Evolutionary conservation across 805 yeast species (phyloP).

Genomic region (Candida ulmi): DNA sequence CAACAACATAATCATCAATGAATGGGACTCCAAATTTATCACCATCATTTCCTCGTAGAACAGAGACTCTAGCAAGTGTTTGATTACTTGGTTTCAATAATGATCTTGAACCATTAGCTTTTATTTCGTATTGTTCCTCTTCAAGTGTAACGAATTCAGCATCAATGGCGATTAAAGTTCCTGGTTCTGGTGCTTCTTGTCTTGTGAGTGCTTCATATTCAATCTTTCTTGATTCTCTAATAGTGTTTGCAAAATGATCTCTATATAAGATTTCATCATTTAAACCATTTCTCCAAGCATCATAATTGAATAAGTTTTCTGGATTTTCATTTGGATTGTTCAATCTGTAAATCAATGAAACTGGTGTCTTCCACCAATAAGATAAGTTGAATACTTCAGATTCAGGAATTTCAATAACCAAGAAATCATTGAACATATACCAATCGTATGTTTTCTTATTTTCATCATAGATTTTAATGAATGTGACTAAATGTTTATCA

Average conservation of each 20-base stretch:
- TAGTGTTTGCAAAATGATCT: constrained; percentile 68
- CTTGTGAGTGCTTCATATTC: constrained; percentile 67
- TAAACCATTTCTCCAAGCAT: constrained; percentile 43
- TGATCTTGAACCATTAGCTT: constrained; percentile 62
- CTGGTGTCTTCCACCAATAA: constrained; percentile 81
- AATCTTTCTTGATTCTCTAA: constrained; percentile 48
- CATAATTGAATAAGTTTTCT: constrained; percentile 40
- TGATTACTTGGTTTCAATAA: constrained; percentile 69
- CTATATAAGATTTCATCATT: constrained; percentile 64
- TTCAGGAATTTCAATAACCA: constrained; percentile 70
- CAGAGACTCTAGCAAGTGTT: constrained; percentile 86
- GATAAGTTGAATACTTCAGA: constrained; percentile 72
- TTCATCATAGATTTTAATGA: constrained; percentile 39
- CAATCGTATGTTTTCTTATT: constrained; percentile 38
- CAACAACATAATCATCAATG: constrained; percentile 87
- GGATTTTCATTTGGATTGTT: constrained; percentile 26
- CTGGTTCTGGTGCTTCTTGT: constrained; percentile 68
- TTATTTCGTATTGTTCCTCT: constrained; percentile 75
- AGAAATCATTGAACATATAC: constrained; percentile 87
- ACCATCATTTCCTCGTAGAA: constrained; percentile 66
- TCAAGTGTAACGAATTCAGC: constrained; percentile 89
- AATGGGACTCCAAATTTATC: constrained; percentile 67
- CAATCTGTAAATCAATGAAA: constrained; percentile 56
- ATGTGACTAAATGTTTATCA: constrained; percentile 56
- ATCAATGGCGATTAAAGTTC: constrained; percentile 84